phyloP scores from a whole-genome alignment of 345 rosid species.

The Syzygium oleosum region DNA sequence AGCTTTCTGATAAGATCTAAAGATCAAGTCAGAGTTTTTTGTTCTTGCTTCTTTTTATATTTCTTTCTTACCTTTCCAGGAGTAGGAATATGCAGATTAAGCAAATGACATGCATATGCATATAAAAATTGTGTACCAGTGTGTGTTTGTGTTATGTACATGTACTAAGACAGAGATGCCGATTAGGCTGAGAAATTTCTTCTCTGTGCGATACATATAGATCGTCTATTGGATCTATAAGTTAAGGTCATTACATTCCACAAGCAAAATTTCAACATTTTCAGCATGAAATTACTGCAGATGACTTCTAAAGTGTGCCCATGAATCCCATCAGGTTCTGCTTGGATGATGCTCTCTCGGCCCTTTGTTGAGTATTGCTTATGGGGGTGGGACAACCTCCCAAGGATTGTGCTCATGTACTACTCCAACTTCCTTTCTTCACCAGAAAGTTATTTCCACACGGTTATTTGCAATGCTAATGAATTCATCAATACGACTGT shows the following conservation, averaged over 20 bases:
- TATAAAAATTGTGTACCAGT: neutral
- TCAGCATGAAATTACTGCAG: neutral
- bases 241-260: neutral
- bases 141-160: neutral
- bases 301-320: neutral
- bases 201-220: neutral
- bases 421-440: conserved; percentile 87
- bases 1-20: neutral
- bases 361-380: conserved; percentile 68
- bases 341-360: conserved; percentile 92
- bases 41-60: neutral
- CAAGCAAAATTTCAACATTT: neutral
- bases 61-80: neutral
- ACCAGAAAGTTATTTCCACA: conserved; percentile 91
- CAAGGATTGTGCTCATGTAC: conserved; percentile 76
- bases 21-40: neutral
- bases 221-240: neutral
- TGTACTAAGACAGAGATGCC: neutral
- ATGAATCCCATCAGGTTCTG: conserved; percentile 49
- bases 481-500: conserved; percentile 66
- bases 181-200: neutral
- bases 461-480: conserved; percentile 72
- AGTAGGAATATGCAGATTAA: neutral
- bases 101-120: neutral
- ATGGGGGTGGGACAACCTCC: conserved; percentile 95